phyloP scores from a whole-genome alignment of 768 basidiomycete genomes.

The Rhizopogon roseolus region DNA sequence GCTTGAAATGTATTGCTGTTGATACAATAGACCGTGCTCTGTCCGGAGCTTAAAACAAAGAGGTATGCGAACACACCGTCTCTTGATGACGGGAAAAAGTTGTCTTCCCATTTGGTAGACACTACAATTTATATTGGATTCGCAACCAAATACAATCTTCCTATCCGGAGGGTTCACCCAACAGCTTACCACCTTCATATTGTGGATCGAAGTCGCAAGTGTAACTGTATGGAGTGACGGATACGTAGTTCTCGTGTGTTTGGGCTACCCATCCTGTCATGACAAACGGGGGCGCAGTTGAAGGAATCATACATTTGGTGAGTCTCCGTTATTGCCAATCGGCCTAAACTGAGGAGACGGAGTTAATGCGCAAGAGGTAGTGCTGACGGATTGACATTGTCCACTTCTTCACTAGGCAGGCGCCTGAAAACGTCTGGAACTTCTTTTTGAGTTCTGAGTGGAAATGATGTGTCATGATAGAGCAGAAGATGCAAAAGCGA shows the following conservation, averaged over 20 bases:
- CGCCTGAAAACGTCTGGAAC: conserved; percentile 11
- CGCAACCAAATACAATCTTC: no score
- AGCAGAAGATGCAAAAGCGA: conserved; percentile 13
- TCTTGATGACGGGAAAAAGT: no score
- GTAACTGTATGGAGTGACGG: conserved; percentile 65
- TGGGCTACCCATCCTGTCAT: conserved; percentile 88
- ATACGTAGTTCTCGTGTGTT: conserved; percentile 73
- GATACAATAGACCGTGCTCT: no score
- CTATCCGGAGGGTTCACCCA: not conserved
- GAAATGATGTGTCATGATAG: conserved; percentile 3
- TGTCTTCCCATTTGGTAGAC: no score
- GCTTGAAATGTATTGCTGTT: no score
- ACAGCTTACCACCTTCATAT: not conserved
- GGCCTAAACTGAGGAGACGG: conserved; percentile 26
- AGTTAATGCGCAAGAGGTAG: not conserved
- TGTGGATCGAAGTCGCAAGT: conserved; percentile 51
- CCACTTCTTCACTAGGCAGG: conserved; percentile 34
- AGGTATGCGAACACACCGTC: no score
- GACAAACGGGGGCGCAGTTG: conserved; percentile 70
- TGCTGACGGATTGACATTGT: conserved; percentile 43
- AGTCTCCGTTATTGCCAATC: conserved; percentile 70
- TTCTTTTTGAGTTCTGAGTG: conserved; percentile 9
- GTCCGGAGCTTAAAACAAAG: no score
- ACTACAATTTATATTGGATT: no score
- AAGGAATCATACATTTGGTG: conserved; percentile 74